Conservation (phyloP, 257 asterid species). For the Paraleonurus japonicus region DNA sequence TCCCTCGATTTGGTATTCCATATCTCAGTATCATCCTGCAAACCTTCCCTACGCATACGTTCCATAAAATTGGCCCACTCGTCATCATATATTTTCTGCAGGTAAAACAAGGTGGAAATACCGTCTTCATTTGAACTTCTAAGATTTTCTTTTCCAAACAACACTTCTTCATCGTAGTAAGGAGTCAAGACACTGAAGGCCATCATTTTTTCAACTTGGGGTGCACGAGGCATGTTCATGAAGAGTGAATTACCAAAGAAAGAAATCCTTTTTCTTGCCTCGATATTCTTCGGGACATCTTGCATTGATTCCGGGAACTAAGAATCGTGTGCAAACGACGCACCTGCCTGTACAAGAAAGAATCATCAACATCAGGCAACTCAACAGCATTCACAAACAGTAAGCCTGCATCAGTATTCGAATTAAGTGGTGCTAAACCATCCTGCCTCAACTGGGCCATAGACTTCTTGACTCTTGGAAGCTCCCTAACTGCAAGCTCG, state of each 20-base stretch:
- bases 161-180: slow-evolving; percentile 88
- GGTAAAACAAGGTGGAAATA: slow-evolving; percentile 73
- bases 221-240: slow-evolving; percentile 97
- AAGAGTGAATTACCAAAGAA: slow-evolving; percentile 93
- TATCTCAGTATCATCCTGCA: slow-evolving; percentile 60
- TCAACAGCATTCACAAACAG: slow-evolving; percentile 67
- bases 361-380: slow-evolving; percentile 58
- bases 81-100: slow-evolving; percentile 79
- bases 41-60: slow-evolving; percentile 81
- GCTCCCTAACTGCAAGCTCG: slow-evolving; percentile 68
- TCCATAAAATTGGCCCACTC: slow-evolving; percentile 90
- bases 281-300: slow-evolving; percentile 67
- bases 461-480: slow-evolving; percentile 64
- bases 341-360: slow-evolving; percentile 66
- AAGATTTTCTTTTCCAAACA: slow-evolving; percentile 75
- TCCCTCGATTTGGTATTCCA: slow-evolving; percentile 73
- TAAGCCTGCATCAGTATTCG: slow-evolving; percentile 34
- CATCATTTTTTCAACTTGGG: slow-evolving; percentile 89
- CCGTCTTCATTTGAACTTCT: slow-evolving; percentile 91
- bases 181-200: slow-evolving; percentile 98
- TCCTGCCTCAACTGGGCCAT: slow-evolving; percentile 58
- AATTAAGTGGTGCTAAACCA: slow-evolving; percentile 56
- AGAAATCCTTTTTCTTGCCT: slow-evolving; percentile 75
- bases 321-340: slow-evolving; percentile 79
- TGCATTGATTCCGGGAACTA: slow-evolving; percentile 79